Percentiles rank a stretch among this genome's conserved stretches.
Evolutionary conservation across 495 filamentous ascomycete genomes (phyloP).

Genomic region (Aspergillus wentii): DNA sequence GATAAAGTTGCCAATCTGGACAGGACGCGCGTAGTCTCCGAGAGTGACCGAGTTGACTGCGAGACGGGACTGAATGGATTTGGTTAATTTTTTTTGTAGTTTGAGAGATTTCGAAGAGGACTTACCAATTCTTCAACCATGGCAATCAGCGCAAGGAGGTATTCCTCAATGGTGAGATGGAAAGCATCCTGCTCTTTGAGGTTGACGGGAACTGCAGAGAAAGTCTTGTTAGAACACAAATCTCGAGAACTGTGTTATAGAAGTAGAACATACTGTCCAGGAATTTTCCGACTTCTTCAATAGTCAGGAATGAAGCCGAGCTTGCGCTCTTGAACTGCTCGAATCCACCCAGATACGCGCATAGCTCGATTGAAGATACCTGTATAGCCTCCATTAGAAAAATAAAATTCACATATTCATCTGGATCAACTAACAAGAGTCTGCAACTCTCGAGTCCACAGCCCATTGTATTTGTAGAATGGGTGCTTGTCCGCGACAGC

Average conservation of each 20-base stretch:
- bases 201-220: slow-evolving; percentile 80
- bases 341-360: slow-evolving; percentile 70
- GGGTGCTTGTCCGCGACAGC: slow-evolving; percentile 73
- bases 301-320: slow-evolving; percentile 61
- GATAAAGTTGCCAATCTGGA: slow-evolving; percentile 84
- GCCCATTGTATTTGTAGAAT: slow-evolving; percentile 90
- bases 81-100: slow-evolving; percentile 5
- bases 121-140: slow-evolving; percentile 83
- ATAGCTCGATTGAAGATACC: slow-evolving; percentile 66
- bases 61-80: slow-evolving; percentile 57
- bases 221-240: too few species aligned
- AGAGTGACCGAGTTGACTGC: slow-evolving; percentile 96
- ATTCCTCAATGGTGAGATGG: slow-evolving; percentile 95
- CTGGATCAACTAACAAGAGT: slow-evolving; percentile 63
- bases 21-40: slow-evolving; percentile 77
- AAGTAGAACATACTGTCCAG: slow-evolving; percentile 56
- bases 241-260: too few species aligned
- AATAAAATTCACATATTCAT: background rate
- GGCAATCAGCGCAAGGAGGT: slow-evolving; percentile 77
- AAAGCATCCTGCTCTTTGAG: slow-evolving; percentile 86
- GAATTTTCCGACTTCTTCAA: slow-evolving; percentile 78
- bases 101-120: background rate
- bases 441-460: slow-evolving; percentile 83
- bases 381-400: slow-evolving; percentile 14
- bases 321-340: slow-evolving; percentile 34